Evolutionary conservation across 2,329 filamentous ascomycete genomes (phyloP), one percentile per base, ranked within the genome.

Genomic region (Penicillium sp.): DNA sequence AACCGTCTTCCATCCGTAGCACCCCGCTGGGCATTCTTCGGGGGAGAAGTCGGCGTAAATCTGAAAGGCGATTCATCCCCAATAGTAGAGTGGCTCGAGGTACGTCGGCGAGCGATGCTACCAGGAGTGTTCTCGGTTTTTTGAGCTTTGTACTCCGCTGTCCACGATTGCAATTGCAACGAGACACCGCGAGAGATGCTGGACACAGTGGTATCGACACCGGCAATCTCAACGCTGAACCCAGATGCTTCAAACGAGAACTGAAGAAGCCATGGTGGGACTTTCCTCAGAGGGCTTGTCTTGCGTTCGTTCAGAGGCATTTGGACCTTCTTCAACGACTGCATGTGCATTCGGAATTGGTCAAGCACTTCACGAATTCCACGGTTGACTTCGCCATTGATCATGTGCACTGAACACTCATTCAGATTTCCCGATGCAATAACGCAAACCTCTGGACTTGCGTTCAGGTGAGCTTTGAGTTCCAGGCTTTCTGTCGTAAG

Each of bases 281-380:
- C 65, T 14, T 76, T 79, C 35, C 92, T 79, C 23, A 98, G 60
- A 45, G 94, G 80, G 55, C 84, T 89, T 20, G 70, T 72, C 34
- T 76, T 75, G 41, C 66, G 71, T 22, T 70, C 62, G 7, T 69
- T 69, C 39, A 68, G 73, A n/a, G 69, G 67, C 26, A 60, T 60
- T 3, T 61, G 62, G 25, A 75, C 68, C 57, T 77, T 82, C 42
- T 79, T 77, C 2, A 51, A 55, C 3, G 80, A 76, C 46, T 83
- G 75, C 7, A 84, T 75, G 44, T 85, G 79, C 18, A 78, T 79
- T 30, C 82, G 79, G 35, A 95, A 73, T 56, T 96, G 88, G 28
- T 80, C 79, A 10, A 95, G 79, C 45, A 98, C 95, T 60, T 96
- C 87, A 15, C 85, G 85, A 20, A 98, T 74, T 14, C 92, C 93